Evolutionary conservation across 306 rosid genomes (phyloP), one percentile per base, ranked within the genome.

Genomic region (Castanea mollissima): DNA sequence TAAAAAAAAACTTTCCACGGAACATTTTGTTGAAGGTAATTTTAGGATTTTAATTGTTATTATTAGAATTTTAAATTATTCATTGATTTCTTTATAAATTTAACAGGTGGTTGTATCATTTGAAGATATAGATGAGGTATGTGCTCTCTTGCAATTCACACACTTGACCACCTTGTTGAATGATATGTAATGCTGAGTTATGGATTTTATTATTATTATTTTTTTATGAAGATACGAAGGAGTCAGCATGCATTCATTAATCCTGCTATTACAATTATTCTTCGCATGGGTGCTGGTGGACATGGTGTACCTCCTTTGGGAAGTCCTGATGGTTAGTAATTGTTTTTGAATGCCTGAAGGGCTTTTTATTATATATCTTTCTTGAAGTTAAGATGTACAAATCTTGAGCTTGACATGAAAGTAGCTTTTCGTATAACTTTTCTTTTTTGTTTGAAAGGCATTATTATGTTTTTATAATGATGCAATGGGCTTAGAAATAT

Each of bases 251-350:
- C 99, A 80, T 84, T 93, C 82, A 95, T 95, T 78, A 95, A 95
- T 88, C 99, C 99, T 81, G 93, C 99, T 77, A 84, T 95, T 81
- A 95, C 99, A 73, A 92, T 95, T 74, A 89, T 90, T 80, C 93
- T 95, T 75, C 97, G 97, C 73, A 88, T 91, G 99, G 99, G 99
- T 85, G 97, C 99, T 78, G 99, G 98, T 83, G 99, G 99, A 84
- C 97, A 92, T 77, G 99, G 99, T 58, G 99, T 95, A 62, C 99
- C 99, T 87, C 99, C 98, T 74, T 83, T 95, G 82, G 99, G 99
- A 86, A 92, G 94, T 83, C 99, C 99, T 79, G 99, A 95, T 89
- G 99, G 99, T 95, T 75, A 88, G 98, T 86, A 69, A 82, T 73
- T 54, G 35, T 74, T 83, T 82, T 25, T 79, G 62, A 79, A 83